Base-by-base conservation (phyloP, 75 land plant species). In the Pinus taeda region DNA sequence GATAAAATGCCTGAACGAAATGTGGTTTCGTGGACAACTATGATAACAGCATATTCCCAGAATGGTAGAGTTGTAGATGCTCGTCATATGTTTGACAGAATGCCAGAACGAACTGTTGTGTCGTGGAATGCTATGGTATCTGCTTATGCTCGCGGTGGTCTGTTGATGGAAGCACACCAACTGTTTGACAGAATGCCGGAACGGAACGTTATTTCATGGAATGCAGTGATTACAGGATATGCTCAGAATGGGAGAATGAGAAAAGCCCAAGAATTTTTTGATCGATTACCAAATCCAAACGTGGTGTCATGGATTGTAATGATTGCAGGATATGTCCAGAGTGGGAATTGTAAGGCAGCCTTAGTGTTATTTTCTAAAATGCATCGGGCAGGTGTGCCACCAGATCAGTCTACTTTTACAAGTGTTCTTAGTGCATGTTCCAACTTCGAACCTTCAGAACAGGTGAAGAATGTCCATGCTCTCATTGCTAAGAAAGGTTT, bases 21-120 rank as follows among this genome's bases (percentile, higher is more conserved):
- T 63, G 85, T 66, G 57, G 72, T 80, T 6, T 76, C 85, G 0
- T 85, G 79, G 81, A 83, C 86, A 3, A 74, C 86, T 37, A 57
- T 85, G 76, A 75, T 85, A 69, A 59, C 79, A 58, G 85, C 86
- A 15, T 85, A 85, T 26, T 81, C 79, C 9, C 62, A 57, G 65
- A 74, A 73, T 22, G 86, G 86, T 7, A 29, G 82, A 29, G 26
- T 77, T 4, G 59, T 76, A 22, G 81, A 85, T 49, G 86, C 86
- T 3, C 62, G 70, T 61, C 76, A 74, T 56, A 29, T 84, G n/a
- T 76, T 85, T 20, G 17, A 45, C 6, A 81, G 70, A 39, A 85
- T 85, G 86, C 81, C 74, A 42, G 36, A 56, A 22, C n/a, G 74
- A 71, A 53, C 13, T 73, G 55, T 26, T n/a, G 55, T 73, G 4